Evolutionary conservation across 768 basidiomycete genomes (phyloP), one percentile per base, ranked within the genome.

Genomic region (Calocybe gangraenosa): DNA sequence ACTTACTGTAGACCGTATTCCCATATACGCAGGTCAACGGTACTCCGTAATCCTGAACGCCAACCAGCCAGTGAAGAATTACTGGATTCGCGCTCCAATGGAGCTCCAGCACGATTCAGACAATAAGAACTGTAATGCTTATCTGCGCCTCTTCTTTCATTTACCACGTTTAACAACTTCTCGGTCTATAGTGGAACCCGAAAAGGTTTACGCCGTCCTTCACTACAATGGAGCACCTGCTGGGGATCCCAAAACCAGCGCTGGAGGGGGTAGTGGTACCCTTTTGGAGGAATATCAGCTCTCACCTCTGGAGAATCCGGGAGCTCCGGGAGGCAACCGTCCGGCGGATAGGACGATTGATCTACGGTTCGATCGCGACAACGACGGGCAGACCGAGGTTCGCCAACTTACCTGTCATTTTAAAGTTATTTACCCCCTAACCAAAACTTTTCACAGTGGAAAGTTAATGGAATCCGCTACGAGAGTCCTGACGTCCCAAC

Each of bases 21-120:
- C 55, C 17, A 63, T 73, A 30, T 60, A 61, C 37, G 61, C 58
- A 8, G 61, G 50, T 14, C 58, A 58, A 42, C 52, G 57, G 20
- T 58, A 55, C 37, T 61, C 58, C 17, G 54, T 58, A 13, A 57
- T 74, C 9, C 46, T 72, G 19, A 61, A 67, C 19, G 44, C 44
- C 37, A 38, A 46, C 20, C 20, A 46, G 34, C 11, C 44, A 15
- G 23, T 38, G 23, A 53, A 56, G 41, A 73, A 70, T 45, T 73
- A 73, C 39, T 71, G 72, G 67, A 66, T 69, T 37, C 61, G 59
- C 14, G 67, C 63, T 2, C 68, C 61, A 20, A 58, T 65, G 30
- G 46, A 60, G 7, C 42, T 53, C 17, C 51, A 49, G 38, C 65
- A 68, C 56, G 64, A 63, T 19, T 42, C 36, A 7, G 53, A 54